These are phyloP conservation scores for Eimeria tenella DNA, from an alignment of 169 alveolate species.

Conservation along the genomic window DNA sequence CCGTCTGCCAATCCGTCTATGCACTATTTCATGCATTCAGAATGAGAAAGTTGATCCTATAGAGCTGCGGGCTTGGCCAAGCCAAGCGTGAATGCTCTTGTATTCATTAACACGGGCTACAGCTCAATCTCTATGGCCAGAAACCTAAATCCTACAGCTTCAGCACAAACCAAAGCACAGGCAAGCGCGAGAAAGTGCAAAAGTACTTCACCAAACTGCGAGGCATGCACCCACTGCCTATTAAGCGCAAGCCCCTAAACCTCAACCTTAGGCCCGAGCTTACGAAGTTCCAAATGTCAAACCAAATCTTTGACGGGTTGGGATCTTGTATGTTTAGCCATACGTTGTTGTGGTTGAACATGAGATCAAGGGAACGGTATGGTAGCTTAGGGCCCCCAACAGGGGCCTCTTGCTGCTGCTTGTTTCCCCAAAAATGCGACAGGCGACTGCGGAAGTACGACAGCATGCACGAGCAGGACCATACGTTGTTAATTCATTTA, in stretches of 20 bases:
- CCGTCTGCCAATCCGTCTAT: no score
- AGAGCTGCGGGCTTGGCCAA: no score
- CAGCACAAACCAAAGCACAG: no score
- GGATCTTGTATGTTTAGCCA: conserved; percentile 79
- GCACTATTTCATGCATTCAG: no score
- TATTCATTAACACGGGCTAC: no score
- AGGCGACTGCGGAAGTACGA: no score
- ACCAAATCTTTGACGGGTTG: conserved; percentile 73
- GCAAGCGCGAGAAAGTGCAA: not conserved
- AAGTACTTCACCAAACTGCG: not conserved
- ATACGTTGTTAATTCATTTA: not conserved
- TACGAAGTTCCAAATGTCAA: conserved; percentile 79
- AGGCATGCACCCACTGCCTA: not conserved
- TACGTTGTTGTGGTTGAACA: conserved; percentile 77
- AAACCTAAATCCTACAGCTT: no score
- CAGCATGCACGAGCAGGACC: no score
- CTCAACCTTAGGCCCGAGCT: not conserved
- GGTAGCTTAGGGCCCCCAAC: conserved; percentile 76
- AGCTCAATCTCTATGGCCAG: no score
- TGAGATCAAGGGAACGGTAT: conserved; percentile 76
- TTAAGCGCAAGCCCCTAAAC: not conserved
- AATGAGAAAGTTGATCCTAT: no score
- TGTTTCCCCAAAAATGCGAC: no score
- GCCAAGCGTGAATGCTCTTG: no score
- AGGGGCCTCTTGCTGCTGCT: not conserved